Percentiles rank a stretch among this genome's conserved stretches.
Evolutionary conservation across 352 stramenopile species (phyloP).

Genomic region (Peronospora tabacina): DNA sequence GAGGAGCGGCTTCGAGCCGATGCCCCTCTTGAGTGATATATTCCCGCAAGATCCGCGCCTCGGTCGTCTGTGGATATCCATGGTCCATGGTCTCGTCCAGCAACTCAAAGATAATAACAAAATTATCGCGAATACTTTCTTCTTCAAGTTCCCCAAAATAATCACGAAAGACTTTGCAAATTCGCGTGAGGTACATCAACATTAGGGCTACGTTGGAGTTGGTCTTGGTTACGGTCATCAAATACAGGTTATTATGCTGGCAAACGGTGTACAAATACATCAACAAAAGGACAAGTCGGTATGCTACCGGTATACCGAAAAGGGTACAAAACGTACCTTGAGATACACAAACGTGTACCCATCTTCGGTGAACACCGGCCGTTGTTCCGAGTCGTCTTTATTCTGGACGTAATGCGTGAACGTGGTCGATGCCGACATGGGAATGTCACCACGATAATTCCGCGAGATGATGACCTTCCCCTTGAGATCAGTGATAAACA

Average conservation of each 20-base stretch:
- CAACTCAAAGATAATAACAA: slow-evolving; percentile 99
- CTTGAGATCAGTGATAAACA: slow-evolving; percentile 99
- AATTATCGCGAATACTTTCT: slow-evolving; percentile 99
- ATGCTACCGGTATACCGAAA: neutral
- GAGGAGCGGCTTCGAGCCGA: slow-evolving; percentile 87
- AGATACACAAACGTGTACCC: slow-evolving; percentile 93
- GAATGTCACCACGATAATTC: slow-evolving; percentile 99
- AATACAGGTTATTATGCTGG: slow-evolving; percentile 97
- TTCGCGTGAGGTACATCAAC: slow-evolving; percentile 91
- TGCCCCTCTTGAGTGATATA: slow-evolving; percentile 98
- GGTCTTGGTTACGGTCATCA: slow-evolving; percentile 97
- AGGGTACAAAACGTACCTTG: slow-evolving; percentile 52
- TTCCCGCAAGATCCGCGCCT: slow-evolving; percentile 82
- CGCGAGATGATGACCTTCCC: slow-evolving; percentile 99
- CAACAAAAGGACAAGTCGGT: slow-evolving; percentile 6
- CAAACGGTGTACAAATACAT: neutral
- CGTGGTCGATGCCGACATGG: slow-evolving; percentile 87
- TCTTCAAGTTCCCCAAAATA: slow-evolving; percentile 99
- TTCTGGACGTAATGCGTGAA: slow-evolving; percentile 91
- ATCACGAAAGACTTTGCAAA: slow-evolving; percentile 95
- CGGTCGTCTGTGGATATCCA: slow-evolving; percentile 94
- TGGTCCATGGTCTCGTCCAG: slow-evolving; percentile 99
- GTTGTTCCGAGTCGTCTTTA: slow-evolving; percentile 91
- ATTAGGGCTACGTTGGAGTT: slow-evolving; percentile 98
- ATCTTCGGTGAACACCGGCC: slow-evolving; percentile 90